phyloP scores from a whole-genome alignment of 78 protist genomes.

The Polysphondylium violaceum region DNA sequence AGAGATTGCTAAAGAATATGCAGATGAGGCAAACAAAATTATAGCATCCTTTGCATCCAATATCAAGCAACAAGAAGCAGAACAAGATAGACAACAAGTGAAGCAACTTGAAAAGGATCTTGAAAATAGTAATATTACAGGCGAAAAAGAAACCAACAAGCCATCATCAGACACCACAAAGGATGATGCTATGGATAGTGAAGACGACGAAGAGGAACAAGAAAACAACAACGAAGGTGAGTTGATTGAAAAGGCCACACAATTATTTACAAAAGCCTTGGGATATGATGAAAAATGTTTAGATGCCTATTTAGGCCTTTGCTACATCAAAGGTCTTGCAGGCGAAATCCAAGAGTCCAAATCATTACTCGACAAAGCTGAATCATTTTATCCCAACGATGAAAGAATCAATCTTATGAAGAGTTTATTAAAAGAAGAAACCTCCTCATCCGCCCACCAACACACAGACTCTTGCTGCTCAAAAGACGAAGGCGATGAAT shows the following conservation, averaged over 20 bases:
- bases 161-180: too few species aligned
- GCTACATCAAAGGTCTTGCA: conserved; percentile 19
- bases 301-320: conserved; percentile 35
- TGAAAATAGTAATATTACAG: too few species aligned
- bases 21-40: too few species aligned
- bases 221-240: conserved; percentile 8
- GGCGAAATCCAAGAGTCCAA: neutral
- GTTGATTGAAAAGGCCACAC: neutral
- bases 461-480: neutral
- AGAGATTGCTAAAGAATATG: too few species aligned
- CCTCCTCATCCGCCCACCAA: neutral
- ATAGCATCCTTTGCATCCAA: too few species aligned
- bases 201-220: conserved; percentile 16
- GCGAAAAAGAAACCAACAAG: too few species aligned
- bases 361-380: conserved; percentile 17
- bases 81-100: too few species aligned
- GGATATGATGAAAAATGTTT: conserved; percentile 7
- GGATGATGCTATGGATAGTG: neutral
- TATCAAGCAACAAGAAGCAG: too few species aligned
- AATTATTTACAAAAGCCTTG: conserved; percentile 17
- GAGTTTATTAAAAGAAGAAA: conserved; percentile 3
- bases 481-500: conserved; percentile 16
- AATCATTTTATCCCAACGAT: neutral
- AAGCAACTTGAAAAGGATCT: too few species aligned
- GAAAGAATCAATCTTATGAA: conserved; percentile 20